Conservation (phyloP, 129 eudicot species). For the Sambucus nigra region DNA sequence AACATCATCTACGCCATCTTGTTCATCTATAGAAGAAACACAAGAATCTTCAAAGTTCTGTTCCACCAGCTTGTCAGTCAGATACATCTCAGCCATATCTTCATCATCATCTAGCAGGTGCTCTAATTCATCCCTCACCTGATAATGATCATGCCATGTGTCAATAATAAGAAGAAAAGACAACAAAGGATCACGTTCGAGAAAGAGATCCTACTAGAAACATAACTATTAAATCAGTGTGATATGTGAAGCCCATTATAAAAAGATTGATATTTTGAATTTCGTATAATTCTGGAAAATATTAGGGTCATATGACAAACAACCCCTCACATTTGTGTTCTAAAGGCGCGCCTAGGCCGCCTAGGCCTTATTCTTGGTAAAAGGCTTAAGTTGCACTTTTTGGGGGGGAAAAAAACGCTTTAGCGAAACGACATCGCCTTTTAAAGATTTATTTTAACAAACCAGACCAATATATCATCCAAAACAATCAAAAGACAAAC, state of each 20-base stretch:
- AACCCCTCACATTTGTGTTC: too few relatives aligned
- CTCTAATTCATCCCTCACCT: conserved; percentile 90
- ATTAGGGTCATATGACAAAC: too few relatives aligned
- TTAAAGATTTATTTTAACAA: too few relatives aligned
- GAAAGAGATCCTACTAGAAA: neutral
- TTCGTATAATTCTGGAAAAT: too few relatives aligned
- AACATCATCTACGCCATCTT: conserved; percentile 48
- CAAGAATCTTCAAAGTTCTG: conserved; percentile 41
- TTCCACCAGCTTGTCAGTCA: conserved; percentile 48
- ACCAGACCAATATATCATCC: too few relatives aligned
- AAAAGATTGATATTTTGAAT: too few relatives aligned
- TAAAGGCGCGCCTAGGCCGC: too few relatives aligned
- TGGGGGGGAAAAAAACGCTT: too few relatives aligned
- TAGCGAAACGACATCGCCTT: too few relatives aligned
- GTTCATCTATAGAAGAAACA: conserved; percentile 33
- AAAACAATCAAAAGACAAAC: too few relatives aligned
- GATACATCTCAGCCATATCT: conserved; percentile 70
- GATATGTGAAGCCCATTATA: neutral
- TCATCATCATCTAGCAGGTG: conserved; percentile 74
- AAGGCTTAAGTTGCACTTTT: too few relatives aligned
- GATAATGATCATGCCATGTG: neutral
- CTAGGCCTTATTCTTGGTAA: too few relatives aligned
- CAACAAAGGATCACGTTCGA: neutral
- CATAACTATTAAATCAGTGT: neutral
- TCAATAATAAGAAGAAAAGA: neutral